Percentiles rank a stretch among this genome's conserved stretches.
phyloP scores from a whole-genome alignment of 345 rosid genomes.

The Litchi chinensis region DNA sequence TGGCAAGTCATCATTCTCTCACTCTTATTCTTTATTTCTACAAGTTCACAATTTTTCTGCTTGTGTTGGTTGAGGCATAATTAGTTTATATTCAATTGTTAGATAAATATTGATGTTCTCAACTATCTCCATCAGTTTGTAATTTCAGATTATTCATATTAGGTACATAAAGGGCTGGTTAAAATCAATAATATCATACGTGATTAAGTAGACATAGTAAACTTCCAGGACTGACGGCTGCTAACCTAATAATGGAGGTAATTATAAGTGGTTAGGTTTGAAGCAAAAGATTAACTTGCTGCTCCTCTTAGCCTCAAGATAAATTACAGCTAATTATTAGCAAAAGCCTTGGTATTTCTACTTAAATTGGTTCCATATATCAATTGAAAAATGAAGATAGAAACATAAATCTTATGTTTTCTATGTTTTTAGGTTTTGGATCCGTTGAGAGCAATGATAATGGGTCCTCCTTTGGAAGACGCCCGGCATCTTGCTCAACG shows the following conservation, averaged over 20 bases:
- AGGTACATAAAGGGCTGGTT: neutral
- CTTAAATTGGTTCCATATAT: neutral
- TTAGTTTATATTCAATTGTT: neutral
- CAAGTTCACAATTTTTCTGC: neutral
- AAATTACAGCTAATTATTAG: neutral
- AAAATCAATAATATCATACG: neutral
- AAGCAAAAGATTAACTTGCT: neutral
- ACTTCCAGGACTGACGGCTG: neutral
- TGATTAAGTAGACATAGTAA: neutral
- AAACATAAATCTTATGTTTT: neutral
- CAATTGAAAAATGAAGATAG: neutral
- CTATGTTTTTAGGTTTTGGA: slow-evolving; percentile 62
- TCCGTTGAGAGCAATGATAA: slow-evolving; percentile 87
- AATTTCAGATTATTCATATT: neutral
- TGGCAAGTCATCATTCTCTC: neutral
- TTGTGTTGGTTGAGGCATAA: neutral
- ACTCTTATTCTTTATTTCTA: neutral
- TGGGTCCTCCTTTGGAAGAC: slow-evolving; percentile 80
- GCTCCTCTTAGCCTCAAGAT: neutral
- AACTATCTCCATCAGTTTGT: neutral
- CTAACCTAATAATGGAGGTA: neutral
- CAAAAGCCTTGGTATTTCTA: neutral
- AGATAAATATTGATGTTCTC: neutral
- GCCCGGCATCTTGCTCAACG: slow-evolving; percentile 99
- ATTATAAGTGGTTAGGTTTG: neutral